phyloP scores from a whole-genome alignment of 2,329 filamentous ascomycete genomes.

The Sclerotinia borealis region DNA sequence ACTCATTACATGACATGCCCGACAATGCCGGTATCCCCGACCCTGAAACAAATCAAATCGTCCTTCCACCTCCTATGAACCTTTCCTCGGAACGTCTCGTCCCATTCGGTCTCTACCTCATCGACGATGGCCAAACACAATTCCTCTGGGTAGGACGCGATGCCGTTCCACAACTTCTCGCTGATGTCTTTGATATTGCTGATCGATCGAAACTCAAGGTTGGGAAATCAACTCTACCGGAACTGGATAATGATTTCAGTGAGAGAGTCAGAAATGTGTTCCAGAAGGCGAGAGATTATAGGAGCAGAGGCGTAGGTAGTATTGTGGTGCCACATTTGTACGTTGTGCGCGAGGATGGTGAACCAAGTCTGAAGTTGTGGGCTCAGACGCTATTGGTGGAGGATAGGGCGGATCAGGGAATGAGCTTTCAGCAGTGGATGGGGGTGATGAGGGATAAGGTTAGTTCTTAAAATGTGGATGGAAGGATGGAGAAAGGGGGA shows the following conservation, averaged over 20 bases:
- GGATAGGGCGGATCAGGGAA: conserved; percentile 87
- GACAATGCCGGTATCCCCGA: conserved; percentile 85
- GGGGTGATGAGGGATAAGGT: conserved; percentile 93
- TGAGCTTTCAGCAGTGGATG: conserved; percentile 92
- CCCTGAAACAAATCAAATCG: conserved; percentile 78
- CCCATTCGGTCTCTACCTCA: conserved; percentile 87
- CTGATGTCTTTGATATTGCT: conserved; percentile 83
- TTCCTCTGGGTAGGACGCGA: conserved; percentile 96
- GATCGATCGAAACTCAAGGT: conserved; percentile 82
- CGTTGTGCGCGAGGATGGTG: conserved; percentile 88
- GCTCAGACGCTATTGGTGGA: conserved; percentile 93
- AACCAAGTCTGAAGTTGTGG: conserved; percentile 92
- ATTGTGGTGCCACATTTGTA: conserved; percentile 92
- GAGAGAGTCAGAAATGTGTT: conserved; percentile 86
- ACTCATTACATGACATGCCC: conserved; percentile 93
- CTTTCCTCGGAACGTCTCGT: conserved; percentile 83
- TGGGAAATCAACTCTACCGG: conserved; percentile 80
- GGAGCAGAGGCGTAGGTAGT: conserved; percentile 80
- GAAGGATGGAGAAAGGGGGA: not conserved
- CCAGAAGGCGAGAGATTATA: conserved; percentile 86
- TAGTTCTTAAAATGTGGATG: conserved; percentile 30
- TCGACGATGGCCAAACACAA: conserved; percentile 95
- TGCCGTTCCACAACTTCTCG: conserved; percentile 79
- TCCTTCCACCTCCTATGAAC: conserved; percentile 78
- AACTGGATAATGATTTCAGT: conserved; percentile 93